These are phyloP conservation scores for Dioszegia aurantiaca DNA, from an alignment of 768 basidiomycete genomes.

Conservation along the genomic window DNA sequence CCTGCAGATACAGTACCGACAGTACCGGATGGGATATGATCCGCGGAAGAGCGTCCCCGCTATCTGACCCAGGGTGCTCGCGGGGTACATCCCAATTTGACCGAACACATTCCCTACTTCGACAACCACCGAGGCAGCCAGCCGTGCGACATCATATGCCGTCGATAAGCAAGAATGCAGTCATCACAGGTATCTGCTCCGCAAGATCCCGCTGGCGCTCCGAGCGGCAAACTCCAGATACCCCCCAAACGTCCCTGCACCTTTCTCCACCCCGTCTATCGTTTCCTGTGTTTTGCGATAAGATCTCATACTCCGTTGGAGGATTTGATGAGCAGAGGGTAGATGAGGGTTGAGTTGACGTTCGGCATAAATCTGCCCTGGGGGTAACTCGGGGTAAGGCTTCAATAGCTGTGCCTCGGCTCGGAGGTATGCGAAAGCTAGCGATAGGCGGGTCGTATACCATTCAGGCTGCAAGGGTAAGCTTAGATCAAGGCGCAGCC, in stretches of 20 bases:
- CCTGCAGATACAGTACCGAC: no score
- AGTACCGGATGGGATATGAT: no score
- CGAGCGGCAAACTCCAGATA: constrained; percentile 24
- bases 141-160: background rate
- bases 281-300: constrained; percentile 15
- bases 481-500: background rate
- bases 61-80: no score
- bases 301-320: constrained; percentile 21
- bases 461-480: constrained; percentile 35
- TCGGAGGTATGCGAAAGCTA: constrained; percentile 32
- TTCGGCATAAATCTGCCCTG: constrained; percentile 2
- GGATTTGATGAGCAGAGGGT: constrained; percentile 16
- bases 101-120: no score
- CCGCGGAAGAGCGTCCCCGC: no score
- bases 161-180: background rate
- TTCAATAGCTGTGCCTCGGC: constrained; percentile 39
- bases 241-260: constrained; percentile 23
- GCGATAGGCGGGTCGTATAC: constrained; percentile 31
- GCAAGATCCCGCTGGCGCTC: constrained; percentile 25
- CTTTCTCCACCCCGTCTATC: constrained; percentile 24
- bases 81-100: no score
- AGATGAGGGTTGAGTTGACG: constrained; percentile 25
- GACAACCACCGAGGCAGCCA: no score
- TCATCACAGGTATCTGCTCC: constrained; percentile 19
- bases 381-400: constrained; percentile 24